Percentiles rank a stretch among this genome's conserved stretches.
Evolutionary conservation across 257 asterid species (phyloP).

Genomic region (Orobanche coerulescens): DNA sequence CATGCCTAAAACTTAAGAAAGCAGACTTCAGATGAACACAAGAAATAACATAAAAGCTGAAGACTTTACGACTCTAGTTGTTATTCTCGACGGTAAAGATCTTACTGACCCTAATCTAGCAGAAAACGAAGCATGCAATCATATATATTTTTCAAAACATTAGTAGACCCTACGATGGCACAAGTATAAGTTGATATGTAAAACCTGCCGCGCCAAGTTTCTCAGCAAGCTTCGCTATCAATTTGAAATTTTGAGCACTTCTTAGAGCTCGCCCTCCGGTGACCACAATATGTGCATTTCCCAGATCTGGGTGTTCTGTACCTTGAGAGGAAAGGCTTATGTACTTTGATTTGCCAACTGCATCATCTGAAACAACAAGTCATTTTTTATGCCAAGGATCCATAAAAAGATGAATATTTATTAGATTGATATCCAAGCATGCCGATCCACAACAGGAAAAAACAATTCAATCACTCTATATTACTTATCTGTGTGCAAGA

Average conservation of each 20-base stretch:
- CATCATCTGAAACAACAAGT: conserved; percentile 42
- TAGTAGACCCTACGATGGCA: background rate
- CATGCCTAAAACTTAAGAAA: background rate
- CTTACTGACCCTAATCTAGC: conserved; percentile 8
- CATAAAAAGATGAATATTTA: background rate
- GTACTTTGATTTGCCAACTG: conserved; percentile 64
- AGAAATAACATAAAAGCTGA: background rate
- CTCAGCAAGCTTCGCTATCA: conserved; percentile 90
- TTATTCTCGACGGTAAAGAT: too few species aligned
- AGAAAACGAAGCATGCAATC: conserved; percentile 14
- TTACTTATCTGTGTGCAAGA: background rate
- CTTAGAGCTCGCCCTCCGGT: conserved; percentile 90
- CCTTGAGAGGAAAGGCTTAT: conserved; percentile 67
- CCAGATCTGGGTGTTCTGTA: conserved; percentile 85
- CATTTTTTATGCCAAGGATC: conserved; percentile 5
- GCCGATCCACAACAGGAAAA: conserved; percentile 9
- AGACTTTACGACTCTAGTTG: background rate
- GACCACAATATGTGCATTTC: conserved; percentile 77
- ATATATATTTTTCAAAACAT: background rate
- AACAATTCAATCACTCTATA: background rate
- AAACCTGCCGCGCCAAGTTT: conserved; percentile 99
- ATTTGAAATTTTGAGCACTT: conserved; percentile 86
- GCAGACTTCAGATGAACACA: background rate
- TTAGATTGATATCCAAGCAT: conserved; percentile 12
- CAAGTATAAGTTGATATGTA: conserved; percentile 1